A percentile compares a stretch with the other conserved stretches of the same genome.
Conservation (phyloP, 176 grass and related monocot species). For the Ananas comosus region DNA sequence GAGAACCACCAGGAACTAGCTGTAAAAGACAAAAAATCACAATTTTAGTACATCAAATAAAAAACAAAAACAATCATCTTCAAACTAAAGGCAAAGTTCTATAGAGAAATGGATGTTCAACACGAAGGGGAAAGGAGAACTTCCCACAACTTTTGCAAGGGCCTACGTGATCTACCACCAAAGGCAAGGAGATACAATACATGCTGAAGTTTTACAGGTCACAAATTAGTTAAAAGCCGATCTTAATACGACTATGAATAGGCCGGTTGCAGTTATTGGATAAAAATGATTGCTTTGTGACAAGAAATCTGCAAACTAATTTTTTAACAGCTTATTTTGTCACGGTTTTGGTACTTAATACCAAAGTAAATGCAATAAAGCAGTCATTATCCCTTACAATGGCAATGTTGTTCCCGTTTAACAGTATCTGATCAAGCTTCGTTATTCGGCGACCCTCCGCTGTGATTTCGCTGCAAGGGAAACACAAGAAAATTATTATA, state of each 20-base stretch:
- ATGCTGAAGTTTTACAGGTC: background rate
- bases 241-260: too few relatives aligned
- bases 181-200: background rate
- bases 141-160: background rate
- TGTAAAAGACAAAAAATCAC: conserved; percentile 15
- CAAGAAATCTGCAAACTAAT: too few relatives aligned
- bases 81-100: too few relatives aligned
- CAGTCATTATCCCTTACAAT: conserved; percentile 52
- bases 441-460: conserved; percentile 86
- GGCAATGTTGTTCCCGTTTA: conserved; percentile 98
- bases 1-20: conserved; percentile 95
- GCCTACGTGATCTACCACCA: background rate
- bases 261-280: too few relatives aligned
- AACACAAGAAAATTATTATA: conserved; percentile 1
- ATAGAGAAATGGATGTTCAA: background rate
- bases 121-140: background rate
- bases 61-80: background rate
- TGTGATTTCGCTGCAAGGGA: conserved; percentile 62
- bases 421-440: conserved; percentile 92
- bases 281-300: too few relatives aligned
- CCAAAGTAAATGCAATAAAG: background rate
- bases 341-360: background rate
- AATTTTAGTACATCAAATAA: conserved; percentile 21
- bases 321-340: background rate
- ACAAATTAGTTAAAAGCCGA: background rate